These are phyloP conservation scores for Podospora anserina DNA, from an alignment of 495 filamentous ascomycete genomes.

Conservation along the genomic window DNA sequence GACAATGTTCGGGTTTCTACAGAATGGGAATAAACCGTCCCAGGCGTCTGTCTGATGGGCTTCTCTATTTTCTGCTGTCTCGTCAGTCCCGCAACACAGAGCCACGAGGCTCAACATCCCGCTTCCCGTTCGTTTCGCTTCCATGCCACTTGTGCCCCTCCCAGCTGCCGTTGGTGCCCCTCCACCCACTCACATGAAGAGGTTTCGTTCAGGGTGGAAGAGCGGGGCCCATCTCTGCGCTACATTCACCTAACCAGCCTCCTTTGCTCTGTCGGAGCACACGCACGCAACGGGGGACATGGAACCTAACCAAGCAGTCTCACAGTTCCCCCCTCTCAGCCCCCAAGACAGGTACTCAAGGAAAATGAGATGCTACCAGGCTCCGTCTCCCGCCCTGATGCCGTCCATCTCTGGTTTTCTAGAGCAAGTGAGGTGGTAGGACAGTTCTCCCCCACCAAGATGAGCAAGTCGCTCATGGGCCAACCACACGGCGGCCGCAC, in stretches of 20 bases:
- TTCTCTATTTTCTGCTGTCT: neutral
- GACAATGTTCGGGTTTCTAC: neutral
- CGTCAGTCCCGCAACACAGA: neutral
- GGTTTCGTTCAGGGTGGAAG: neutral
- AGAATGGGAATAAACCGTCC: neutral
- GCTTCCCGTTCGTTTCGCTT: constrained; percentile 2
- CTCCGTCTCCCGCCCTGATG: neutral
- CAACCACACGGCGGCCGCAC: constrained; percentile 31
- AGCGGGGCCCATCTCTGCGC: neutral
- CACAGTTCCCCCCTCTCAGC: neutral
- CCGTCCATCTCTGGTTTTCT: neutral
- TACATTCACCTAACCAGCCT: neutral
- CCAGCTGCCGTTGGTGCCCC: constrained; percentile 8
- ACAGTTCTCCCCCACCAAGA: constrained; percentile 10
- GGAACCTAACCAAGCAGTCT: neutral
- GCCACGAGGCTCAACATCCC: constrained; percentile 9
- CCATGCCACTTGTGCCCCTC: neutral
- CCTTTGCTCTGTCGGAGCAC: neutral
- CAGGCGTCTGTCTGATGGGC: neutral
- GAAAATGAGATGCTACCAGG: neutral
- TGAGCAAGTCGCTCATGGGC: constrained; percentile 20
- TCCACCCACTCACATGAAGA: neutral
- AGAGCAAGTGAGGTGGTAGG: neutral
- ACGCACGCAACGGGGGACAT: neutral
- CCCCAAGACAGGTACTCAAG: neutral